phyloP scores from a whole-genome alignment of 2,329 filamentous ascomycete genomes.

The Helotiales sp. region DNA sequence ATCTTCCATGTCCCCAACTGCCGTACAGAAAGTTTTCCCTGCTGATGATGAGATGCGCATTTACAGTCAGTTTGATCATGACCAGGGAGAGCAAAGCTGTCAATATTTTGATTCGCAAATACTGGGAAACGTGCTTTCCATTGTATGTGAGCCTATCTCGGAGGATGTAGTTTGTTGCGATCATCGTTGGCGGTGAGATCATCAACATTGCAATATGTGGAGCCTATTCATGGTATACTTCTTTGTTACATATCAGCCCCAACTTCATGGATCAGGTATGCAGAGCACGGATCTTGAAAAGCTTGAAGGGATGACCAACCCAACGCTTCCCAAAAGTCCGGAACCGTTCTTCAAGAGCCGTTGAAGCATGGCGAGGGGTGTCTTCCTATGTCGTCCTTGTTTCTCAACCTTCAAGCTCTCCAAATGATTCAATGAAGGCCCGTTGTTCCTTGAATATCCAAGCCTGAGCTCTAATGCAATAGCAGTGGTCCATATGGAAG shows the following conservation, averaged over 20 bases:
- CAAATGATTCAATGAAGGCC: background rate
- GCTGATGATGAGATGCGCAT: too few relatives aligned
- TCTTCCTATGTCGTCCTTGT: constrained; percentile 31
- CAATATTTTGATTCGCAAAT: background rate
- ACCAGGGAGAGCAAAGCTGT: too few relatives aligned
- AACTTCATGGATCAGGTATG: too few relatives aligned
- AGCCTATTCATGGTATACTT: constrained; percentile 55
- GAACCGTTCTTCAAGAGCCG: constrained; percentile 48
- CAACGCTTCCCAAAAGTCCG: constrained; percentile 53
- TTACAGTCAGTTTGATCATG: too few relatives aligned
- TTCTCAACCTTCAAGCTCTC: background rate
- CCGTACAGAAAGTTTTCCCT: too few relatives aligned
- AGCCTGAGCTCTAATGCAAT: background rate
- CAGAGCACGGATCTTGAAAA: constrained; percentile 34
- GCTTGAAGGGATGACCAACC: constrained; percentile 53
- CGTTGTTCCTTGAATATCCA: background rate
- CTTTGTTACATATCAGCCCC: too few relatives aligned
- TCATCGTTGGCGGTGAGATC: background rate
- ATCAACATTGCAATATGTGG: constrained; percentile 42
- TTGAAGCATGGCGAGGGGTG: constrained; percentile 33
- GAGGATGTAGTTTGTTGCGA: background rate
- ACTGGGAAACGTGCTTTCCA: constrained; percentile 44
- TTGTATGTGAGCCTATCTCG: background rate
- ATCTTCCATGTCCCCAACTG: too few relatives aligned
- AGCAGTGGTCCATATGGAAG: background rate